phyloP scores from a whole-genome alignment of 1,284 basidiomycete species.

The Tetrapyrgos nigripes region DNA sequence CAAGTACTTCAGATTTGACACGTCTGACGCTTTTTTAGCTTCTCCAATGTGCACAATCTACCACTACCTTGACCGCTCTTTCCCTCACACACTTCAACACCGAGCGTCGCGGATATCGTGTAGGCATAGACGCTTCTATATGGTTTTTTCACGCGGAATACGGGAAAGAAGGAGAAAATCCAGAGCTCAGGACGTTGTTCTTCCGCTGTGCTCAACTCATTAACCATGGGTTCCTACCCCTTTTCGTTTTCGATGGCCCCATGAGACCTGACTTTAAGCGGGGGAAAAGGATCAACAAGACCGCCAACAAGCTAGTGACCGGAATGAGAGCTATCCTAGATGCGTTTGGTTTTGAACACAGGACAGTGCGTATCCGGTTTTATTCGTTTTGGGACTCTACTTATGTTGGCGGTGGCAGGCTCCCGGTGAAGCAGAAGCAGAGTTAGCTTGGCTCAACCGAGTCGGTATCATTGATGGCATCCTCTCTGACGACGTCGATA shows the following conservation, averaged over 20 bases:
- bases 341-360: slow-evolving; percentile 90
- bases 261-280: slow-evolving; percentile 85
- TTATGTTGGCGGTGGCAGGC: slow-evolving; percentile 55
- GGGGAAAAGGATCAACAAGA: slow-evolving; percentile 70
- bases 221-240: slow-evolving; percentile 79
- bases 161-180: slow-evolving; percentile 80
- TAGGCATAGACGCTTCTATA: slow-evolving; percentile 83
- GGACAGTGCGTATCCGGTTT: slow-evolving; percentile 63
- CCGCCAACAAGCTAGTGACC: slow-evolving; percentile 65
- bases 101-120: slow-evolving; percentile 70
- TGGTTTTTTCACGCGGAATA: slow-evolving; percentile 84
- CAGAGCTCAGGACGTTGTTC: slow-evolving; percentile 76
- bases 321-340: slow-evolving; percentile 85
- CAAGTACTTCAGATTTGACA: background rate
- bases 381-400: background rate
- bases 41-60: slow-evolving; percentile 64
- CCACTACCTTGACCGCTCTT: slow-evolving; percentile 71
- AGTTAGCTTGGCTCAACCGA: slow-evolving; percentile 86
- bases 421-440: slow-evolving; percentile 96
- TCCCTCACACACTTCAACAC: slow-evolving; percentile 71
- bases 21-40: slow-evolving; percentile 46
- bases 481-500: slow-evolving; percentile 94
- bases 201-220: slow-evolving; percentile 80
- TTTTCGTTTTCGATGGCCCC: slow-evolving; percentile 96
- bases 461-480: slow-evolving; percentile 89